Conservation (phyloP, 179 eudicot species). For the Silene vulgaris region DNA sequence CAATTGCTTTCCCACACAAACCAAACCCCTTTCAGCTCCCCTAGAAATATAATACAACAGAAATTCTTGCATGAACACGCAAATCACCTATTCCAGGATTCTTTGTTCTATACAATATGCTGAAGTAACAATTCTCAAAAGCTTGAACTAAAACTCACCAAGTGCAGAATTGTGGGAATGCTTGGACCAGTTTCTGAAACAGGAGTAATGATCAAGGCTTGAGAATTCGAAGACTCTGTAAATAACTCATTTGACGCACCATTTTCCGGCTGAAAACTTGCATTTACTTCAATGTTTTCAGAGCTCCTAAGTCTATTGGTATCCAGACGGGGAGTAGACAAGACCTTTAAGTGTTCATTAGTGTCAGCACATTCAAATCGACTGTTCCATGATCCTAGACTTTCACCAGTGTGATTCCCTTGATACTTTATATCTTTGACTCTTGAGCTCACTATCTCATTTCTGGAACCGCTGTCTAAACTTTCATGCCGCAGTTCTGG, state of each 20-base stretch:
- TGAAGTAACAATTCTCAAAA: neutral
- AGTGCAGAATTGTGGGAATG: conserved; percentile 87
- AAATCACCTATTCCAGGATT: neutral
- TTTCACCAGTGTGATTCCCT: conserved; percentile 33
- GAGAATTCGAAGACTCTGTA: conserved; percentile 38
- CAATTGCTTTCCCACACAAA: too few relatives aligned
- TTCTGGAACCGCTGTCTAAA: conserved; percentile 38
- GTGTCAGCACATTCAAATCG: conserved; percentile 37
- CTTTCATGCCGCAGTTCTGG: conserved; percentile 43
- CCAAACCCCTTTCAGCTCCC: neutral
- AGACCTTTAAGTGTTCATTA: conserved; percentile 30
- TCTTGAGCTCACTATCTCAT: conserved; percentile 43
- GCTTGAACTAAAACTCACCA: conserved; percentile 41
- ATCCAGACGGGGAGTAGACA: conserved; percentile 46
- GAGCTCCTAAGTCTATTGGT: conserved; percentile 48
- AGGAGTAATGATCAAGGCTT: conserved; percentile 41
- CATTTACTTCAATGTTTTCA: conserved; percentile 38
- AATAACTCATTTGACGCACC: conserved; percentile 39
- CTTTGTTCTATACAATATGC: neutral
- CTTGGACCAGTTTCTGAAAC: conserved; percentile 67
- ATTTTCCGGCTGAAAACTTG: conserved; percentile 41
- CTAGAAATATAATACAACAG: neutral
- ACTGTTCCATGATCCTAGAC: conserved; percentile 40
- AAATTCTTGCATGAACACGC: neutral
- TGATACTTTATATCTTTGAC: conserved; percentile 41